Percentiles rank a stretch among this genome's conserved stretches.
phyloP scores from a whole-genome alignment of 176 grass and related monocot genomes.

The Coix lacrymajobi region DNA sequence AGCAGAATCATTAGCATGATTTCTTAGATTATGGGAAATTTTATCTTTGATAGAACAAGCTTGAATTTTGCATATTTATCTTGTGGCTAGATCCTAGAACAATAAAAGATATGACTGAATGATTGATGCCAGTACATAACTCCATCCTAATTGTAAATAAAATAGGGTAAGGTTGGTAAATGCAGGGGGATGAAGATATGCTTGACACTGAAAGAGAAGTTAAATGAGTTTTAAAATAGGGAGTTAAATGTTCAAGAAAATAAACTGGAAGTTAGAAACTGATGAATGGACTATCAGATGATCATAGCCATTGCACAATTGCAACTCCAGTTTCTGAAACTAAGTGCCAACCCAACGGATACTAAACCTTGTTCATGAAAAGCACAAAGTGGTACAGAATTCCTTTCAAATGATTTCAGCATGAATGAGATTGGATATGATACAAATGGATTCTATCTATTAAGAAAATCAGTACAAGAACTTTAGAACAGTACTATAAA shows the following conservation, averaged over 20 bases:
- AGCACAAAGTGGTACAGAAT: neutral
- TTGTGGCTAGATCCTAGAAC: neutral
- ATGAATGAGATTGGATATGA: neutral
- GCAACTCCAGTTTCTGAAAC: neutral
- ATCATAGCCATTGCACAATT: neutral
- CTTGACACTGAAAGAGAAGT: neutral
- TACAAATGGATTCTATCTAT: neutral
- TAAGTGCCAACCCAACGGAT: neutral
- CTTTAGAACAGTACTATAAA: neutral
- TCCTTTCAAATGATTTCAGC: neutral
- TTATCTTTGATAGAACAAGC: neutral
- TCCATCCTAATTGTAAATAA: neutral
- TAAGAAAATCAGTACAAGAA: neutral
- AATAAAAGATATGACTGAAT: neutral
- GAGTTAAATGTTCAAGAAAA: neutral
- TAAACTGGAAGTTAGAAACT: neutral
- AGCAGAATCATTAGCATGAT: neutral
- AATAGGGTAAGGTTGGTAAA: neutral
- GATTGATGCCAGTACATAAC: neutral
- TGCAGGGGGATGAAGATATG: neutral
- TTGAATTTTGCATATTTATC: neutral
- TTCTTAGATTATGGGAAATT: slow-evolving; percentile 10
- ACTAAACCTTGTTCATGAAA: neutral
- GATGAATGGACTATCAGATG: neutral
- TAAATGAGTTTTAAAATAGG: neutral